Conservation (phyloP, 1,284 basidiomycete genomes). For the Pseudozyma flocculosa region DNA sequence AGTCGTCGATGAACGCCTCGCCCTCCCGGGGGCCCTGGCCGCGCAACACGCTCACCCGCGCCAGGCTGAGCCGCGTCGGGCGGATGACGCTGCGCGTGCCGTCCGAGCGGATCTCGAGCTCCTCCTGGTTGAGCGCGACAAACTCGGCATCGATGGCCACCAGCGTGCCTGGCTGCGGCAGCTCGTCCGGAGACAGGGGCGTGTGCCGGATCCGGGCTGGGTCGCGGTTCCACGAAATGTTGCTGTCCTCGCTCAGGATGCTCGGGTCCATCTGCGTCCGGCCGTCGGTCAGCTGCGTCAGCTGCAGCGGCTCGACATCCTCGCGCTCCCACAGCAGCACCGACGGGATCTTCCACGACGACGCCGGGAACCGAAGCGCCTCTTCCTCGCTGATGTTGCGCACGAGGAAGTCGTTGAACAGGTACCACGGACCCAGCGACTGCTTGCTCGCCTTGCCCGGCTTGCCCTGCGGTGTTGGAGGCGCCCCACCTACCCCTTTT, state of each 20-base stretch:
- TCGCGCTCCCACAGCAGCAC: conserved; percentile 82
- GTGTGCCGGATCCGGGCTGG: conserved; percentile 74
- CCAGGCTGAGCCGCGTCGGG: conserved; percentile 85
- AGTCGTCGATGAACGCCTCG: conserved; percentile 93
- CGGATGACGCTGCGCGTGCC: conserved; percentile 89
- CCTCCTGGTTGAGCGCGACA: conserved; percentile 92
- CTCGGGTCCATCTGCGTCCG: conserved; percentile 28
- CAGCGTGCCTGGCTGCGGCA: conserved; percentile 78
- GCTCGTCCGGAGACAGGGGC: conserved; percentile 70
- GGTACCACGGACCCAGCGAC: conserved; percentile 67
- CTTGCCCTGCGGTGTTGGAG: conserved; percentile 16
- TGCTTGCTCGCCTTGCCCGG: conserved; percentile 12
- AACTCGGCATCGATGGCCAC: conserved; percentile 98
- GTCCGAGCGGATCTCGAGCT: conserved; percentile 90
- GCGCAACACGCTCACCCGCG: conserved; percentile 89
- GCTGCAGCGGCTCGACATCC: conserved; percentile 61
- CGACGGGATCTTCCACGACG: conserved; percentile 87
- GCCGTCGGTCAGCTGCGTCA: conserved; percentile 27
- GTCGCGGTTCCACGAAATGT: conserved; percentile 70
- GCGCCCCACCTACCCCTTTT: too few species aligned
- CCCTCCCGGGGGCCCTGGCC: conserved; percentile 78
- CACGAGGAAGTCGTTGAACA: conserved; percentile 97
- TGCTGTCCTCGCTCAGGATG: conserved; percentile 82
- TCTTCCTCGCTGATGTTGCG: conserved; percentile 79
- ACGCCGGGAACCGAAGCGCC: conserved; percentile 79